Base-by-base conservation (phyloP, 1,284 basidiomycete genomes). In the Neolentinus lepideus region DNA sequence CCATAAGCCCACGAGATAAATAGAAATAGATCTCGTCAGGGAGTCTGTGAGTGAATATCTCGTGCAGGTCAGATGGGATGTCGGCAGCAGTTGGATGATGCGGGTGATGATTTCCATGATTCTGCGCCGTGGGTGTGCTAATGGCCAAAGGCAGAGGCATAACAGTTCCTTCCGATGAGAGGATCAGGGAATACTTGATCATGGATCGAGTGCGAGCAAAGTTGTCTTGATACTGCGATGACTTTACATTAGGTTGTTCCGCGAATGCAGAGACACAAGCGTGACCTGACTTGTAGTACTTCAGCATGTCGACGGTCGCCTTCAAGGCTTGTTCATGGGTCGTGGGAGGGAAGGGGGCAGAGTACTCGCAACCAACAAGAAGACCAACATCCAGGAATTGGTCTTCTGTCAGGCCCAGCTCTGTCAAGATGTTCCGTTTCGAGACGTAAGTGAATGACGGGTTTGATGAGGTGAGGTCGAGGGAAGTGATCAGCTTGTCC, bases 11-110 rank as follows among this genome's bases (percentile, higher is more conserved):
- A 16, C 94, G 85, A 50, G 94, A 98, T 57, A 99, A 81, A 69
- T 98, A 96, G 71, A 90, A 96, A 75, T 96, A 98, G 57, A 98
- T 80, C 68, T 99, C 95, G 71, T 99, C 96, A 0, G 97, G 96
- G 16, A 99, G 79, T 35, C 94, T 88, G 68, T 92, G 80, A 2
- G 94, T 97, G 74, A 98, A 99, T 61, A 99, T 90, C 54, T 98
- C 94, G 67, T 97, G 91, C 36, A 99, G 75, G 72, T 99, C 96
- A 46, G 76, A 71, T 1, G 96, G 96, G 35, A 99, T 85, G 63
- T 98, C 96, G 24, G 87, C 84, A 0, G 88, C 82, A 0, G 90
- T 92, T 51, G 87, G 81, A 62, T 83, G 85, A 61, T 83, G 80
- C n/a, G 74, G 69, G 57, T 84, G 82, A 66, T 82, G 80, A 60